phyloP scores from a whole-genome alignment of 1,139 yeast species.

The Yamadazyma triangularis region DNA sequence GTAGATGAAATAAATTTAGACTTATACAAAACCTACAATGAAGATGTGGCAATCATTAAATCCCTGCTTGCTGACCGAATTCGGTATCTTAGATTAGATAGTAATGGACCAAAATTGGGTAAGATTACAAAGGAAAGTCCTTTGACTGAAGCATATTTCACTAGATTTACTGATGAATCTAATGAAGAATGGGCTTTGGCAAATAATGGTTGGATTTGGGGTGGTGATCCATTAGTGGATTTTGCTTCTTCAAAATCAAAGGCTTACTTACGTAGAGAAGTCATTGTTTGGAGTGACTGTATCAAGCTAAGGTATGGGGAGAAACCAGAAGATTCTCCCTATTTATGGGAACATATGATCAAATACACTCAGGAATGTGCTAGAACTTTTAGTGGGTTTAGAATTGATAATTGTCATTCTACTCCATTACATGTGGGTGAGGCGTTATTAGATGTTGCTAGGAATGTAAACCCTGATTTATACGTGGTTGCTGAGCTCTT shows the following conservation, averaged over 20 bases:
- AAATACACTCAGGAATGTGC: conserved; percentile 74
- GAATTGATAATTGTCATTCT: conserved; percentile 94
- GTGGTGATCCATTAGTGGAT: conserved; percentile 88
- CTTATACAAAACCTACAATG: conserved; percentile 71
- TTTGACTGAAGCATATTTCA: conserved; percentile 81
- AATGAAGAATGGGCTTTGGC: conserved; percentile 74
- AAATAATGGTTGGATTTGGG: conserved; percentile 99
- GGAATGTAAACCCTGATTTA: conserved; percentile 75
- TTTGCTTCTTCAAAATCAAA: conserved; percentile 79
- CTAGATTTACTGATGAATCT: conserved; percentile 50
- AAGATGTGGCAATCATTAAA: conserved; percentile 60
- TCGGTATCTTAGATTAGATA: conserved; percentile 70
- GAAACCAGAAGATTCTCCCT: conserved; percentile 77
- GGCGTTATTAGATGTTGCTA: conserved; percentile 80
- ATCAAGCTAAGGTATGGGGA: conserved; percentile 85
- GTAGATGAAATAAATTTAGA: conserved; percentile 75
- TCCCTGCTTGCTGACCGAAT: conserved; percentile 72
- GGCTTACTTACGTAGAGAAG: conserved; percentile 87
- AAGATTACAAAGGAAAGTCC: conserved; percentile 52
- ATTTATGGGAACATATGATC: conserved; percentile 84
- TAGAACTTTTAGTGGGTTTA: conserved; percentile 75
- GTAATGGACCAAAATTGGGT: conserved; percentile 77
- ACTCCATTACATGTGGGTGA: conserved; percentile 96
- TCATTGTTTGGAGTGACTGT: conserved; percentile 97
- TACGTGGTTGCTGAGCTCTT: conserved; percentile 94